These are phyloP conservation scores for Oryza glaberrima DNA, from an alignment of 176 grass and related monocot genomes.

Conservation along the genomic window DNA sequence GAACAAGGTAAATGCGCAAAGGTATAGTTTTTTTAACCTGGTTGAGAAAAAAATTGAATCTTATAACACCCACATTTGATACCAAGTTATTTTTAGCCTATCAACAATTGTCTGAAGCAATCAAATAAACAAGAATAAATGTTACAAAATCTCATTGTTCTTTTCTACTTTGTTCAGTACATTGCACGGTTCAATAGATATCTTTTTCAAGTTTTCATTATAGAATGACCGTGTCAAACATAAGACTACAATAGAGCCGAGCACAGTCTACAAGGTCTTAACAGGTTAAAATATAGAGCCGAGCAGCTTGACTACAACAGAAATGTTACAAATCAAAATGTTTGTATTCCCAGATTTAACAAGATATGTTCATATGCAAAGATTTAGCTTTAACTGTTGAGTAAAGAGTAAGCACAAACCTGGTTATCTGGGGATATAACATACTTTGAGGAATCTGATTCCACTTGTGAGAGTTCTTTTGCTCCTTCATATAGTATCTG, in stretches of 20 bases:
- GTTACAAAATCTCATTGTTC: background rate
- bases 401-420: slow-evolving; percentile 46
- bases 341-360: slow-evolving; percentile 11
- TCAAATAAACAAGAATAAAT: slow-evolving; percentile 10
- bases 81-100: background rate
- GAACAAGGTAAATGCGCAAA: background rate
- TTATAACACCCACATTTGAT: slow-evolving; percentile 7
- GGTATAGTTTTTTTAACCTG: background rate
- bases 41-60: slow-evolving; percentile 7
- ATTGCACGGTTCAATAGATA: background rate
- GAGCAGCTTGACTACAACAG: background rate
- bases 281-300: background rate
- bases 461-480: slow-evolving; percentile 83
- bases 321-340: background rate
- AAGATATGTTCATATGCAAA: background rate
- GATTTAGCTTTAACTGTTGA: slow-evolving; percentile 3
- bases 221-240: background rate
- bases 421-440: slow-evolving; percentile 67
- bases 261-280: slow-evolving; percentile 1
- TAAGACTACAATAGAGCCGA: slow-evolving; percentile 12
- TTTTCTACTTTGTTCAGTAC: background rate
- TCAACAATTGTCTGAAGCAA: background rate
- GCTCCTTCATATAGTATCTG: slow-evolving; percentile 94
- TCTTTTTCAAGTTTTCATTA: background rate
- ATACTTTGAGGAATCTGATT: slow-evolving; percentile 78